A percentile compares a stretch with the other conserved stretches of the same genome.
Evolutionary conservation across 2,329 filamentous ascomycete species (phyloP).

Genomic region (Trichoderma arundinaceum): DNA sequence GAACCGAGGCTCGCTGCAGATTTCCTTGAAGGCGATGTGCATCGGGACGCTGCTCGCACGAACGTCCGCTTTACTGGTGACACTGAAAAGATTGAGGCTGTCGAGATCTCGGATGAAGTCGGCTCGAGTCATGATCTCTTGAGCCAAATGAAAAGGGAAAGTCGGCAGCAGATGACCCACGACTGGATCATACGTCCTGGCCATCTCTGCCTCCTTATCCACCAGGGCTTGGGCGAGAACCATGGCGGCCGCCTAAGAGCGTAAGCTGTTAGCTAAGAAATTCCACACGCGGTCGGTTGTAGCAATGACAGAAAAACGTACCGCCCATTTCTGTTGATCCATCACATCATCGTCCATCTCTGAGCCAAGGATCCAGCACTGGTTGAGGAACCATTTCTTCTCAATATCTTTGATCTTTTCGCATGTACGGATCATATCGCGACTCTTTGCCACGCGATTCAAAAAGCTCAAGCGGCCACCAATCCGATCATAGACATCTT

Average conservation of each 20-base stretch:
- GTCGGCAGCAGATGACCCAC: slow-evolving; percentile 78
- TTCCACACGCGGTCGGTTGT: background rate
- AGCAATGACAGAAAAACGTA: slow-evolving; percentile 53
- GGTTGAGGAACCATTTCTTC: slow-evolving; percentile 78
- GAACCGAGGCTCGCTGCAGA: slow-evolving; percentile 79
- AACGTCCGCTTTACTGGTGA: slow-evolving; percentile 84
- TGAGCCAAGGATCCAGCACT: slow-evolving; percentile 73
- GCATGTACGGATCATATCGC: slow-evolving; percentile 80
- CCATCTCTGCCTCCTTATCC: slow-evolving; percentile 73
- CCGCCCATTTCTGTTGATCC: slow-evolving; percentile 95
- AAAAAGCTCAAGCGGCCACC: slow-evolving; percentile 89
- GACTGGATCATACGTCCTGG: slow-evolving; percentile 69
- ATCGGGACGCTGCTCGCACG: slow-evolving; percentile 94
- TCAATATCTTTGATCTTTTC: slow-evolving; percentile 72
- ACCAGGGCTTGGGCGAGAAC: slow-evolving; percentile 89
- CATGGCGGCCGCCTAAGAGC: slow-evolving; percentile 79
- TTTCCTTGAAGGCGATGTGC: slow-evolving; percentile 87
- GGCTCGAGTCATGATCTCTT: slow-evolving; percentile 92
- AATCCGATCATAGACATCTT: slow-evolving; percentile 82
- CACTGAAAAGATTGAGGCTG: slow-evolving; percentile 92
- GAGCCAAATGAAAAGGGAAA: slow-evolving; percentile 79
- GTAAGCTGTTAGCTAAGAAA: background rate
- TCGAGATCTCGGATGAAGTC: slow-evolving; percentile 95
- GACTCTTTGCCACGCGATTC: slow-evolving; percentile 85
- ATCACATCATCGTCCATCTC: slow-evolving; percentile 97